Percentiles rank a stretch among this genome's conserved stretches.
Conservation (phyloP, 495 filamentous ascomycete species). For the Evernia prunastri region DNA sequence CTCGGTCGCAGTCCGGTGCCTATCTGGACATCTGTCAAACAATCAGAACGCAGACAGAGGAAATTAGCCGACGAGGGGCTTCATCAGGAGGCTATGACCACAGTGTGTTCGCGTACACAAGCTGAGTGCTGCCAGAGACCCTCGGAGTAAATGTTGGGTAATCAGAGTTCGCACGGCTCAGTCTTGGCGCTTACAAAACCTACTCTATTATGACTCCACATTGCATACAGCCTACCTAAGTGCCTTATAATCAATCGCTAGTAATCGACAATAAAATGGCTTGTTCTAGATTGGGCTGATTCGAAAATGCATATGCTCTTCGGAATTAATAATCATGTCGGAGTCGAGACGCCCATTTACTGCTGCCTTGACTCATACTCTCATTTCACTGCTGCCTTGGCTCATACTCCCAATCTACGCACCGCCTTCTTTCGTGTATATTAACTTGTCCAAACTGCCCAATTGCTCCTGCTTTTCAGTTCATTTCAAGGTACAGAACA, state of each 20-base stretch:
- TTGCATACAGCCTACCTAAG: background rate
- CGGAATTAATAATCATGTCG: background rate
- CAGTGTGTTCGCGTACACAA: too few species aligned
- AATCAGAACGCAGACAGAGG: too few species aligned
- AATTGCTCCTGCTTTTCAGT: background rate
- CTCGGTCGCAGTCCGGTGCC: too few species aligned
- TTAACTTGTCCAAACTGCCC: background rate
- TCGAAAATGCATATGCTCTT: too few species aligned
- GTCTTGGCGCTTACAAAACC: background rate
- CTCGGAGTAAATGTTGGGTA: background rate
- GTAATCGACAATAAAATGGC: too few species aligned
- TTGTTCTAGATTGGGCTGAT: too few species aligned
- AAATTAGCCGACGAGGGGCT: too few species aligned
- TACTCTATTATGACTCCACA: background rate
- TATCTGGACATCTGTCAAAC: too few species aligned
- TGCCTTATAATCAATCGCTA: too few species aligned
- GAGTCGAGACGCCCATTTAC: background rate
- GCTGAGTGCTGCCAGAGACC: too few species aligned
- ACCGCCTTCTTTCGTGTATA: conserved; percentile 1
- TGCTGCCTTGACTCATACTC: conserved; percentile 15
- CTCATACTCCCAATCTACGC: background rate
- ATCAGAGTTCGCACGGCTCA: background rate
- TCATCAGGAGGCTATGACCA: too few species aligned
- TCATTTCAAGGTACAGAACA: background rate
- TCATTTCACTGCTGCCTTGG: too few species aligned